These are phyloP conservation scores for Mycosphaerella arachidis DNA, from an alignment of 2,329 filamentous ascomycete genomes.

Conservation along the genomic window DNA sequence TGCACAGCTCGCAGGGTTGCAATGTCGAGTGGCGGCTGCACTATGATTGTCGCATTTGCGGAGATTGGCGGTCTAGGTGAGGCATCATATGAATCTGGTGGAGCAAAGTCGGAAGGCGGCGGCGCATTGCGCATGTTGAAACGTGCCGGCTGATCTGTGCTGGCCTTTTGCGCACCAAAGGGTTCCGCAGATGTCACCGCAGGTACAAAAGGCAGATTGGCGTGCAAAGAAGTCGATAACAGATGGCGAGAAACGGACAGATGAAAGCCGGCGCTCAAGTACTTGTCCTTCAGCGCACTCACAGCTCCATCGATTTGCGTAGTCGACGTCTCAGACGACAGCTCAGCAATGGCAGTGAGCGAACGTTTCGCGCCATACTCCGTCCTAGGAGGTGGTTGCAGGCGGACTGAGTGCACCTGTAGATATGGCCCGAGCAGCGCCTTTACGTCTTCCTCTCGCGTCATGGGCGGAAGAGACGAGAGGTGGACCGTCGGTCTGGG, in stretches of 20 bases:
- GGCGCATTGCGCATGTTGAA: slow-evolving; percentile 40
- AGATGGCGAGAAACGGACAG: slow-evolving; percentile 76
- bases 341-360: slow-evolving; percentile 71
- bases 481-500: slow-evolving; percentile 53
- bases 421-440: slow-evolving; percentile 22
- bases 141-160: slow-evolving; percentile 29
- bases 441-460: slow-evolving; percentile 61
- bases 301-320: slow-evolving; percentile 79
- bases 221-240: slow-evolving; percentile 52
- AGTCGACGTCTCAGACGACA: slow-evolving; percentile 74
- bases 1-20: slow-evolving; percentile 79
- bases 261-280: slow-evolving; percentile 80
- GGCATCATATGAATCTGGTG: slow-evolving; percentile 66
- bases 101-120: slow-evolving; percentile 61
- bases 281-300: slow-evolving; percentile 72
- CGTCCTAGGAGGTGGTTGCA: slow-evolving; percentile 16
- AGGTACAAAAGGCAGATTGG: slow-evolving; percentile 6
- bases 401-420: slow-evolving; percentile 25
- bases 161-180: slow-evolving; percentile 29
- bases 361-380: slow-evolving; percentile 54
- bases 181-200: slow-evolving; percentile 20
- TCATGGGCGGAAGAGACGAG: slow-evolving; percentile 50
- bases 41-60: slow-evolving; percentile 29
- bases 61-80: slow-evolving; percentile 8
- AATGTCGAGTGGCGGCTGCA: slow-evolving; percentile 72